Conservation (phyloP, 345 rosid genomes). For the Raphanus raphanistrum region DNA sequence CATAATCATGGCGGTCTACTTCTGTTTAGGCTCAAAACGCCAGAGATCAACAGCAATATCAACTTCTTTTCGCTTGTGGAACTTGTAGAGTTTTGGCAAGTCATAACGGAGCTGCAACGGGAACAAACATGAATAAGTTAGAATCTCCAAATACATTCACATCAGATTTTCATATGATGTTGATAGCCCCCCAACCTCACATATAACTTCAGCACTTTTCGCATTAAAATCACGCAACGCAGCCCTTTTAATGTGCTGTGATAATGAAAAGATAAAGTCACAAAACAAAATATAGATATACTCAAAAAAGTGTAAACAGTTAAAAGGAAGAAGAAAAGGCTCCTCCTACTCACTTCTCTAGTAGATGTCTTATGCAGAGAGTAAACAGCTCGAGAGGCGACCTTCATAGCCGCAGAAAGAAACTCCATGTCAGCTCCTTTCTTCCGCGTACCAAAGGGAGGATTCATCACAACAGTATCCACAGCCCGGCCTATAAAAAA, state of each 20-base stretch:
- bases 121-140: not conserved
- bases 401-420: conserved; percentile 70
- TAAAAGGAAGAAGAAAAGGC: not conserved
- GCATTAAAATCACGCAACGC: conserved; percentile 78
- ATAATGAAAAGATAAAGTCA: not conserved
- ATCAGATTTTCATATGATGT: not conserved
- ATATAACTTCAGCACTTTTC: conserved; percentile 77
- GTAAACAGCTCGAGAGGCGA: conserved; percentile 84
- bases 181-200: conserved; percentile 57
- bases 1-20: conserved; percentile 16
- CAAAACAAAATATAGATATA: not conserved
- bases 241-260: conserved; percentile 74
- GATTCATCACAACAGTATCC: conserved; percentile 91
- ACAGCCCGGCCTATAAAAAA: conserved; percentile 52
- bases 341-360: conserved; percentile 64
- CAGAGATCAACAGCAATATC: conserved; percentile 93
- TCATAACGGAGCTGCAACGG: conserved; percentile 70
- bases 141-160: conserved; percentile 11
- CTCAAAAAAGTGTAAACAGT: not conserved
- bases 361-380: conserved; percentile 98
- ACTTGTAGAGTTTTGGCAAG: conserved; percentile 77
- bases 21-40: conserved; percentile 73
- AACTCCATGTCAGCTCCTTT: conserved; percentile 93
- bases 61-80: conserved; percentile 83
- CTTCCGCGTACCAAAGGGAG: conserved; percentile 96